Base-by-base conservation (phyloP, 1,139 yeast species). In the Taphrina populina region DNA sequence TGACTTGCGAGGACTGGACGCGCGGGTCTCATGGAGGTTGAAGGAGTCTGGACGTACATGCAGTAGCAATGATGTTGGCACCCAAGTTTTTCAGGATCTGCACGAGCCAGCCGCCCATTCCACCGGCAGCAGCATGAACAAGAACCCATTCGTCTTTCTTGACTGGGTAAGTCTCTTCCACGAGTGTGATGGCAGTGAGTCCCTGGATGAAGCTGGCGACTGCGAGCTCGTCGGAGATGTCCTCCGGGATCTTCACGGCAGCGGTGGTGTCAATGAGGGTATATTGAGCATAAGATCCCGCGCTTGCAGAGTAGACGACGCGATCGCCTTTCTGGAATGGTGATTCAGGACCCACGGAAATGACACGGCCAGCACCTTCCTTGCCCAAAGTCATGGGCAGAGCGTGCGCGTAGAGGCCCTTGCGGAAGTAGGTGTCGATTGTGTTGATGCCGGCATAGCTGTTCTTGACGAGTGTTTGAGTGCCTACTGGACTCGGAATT, bases 51-150 rank as follows among this genome's bases (percentile, higher is more conserved):
- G 76, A 77, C 10, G 87, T 75, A 1, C 96, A 86, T 2, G 95
- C 92, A 36, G 86, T 74, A 2, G 94, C 96, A 70, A 90, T 88
- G 47, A 82, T 90, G 60, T 79, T 81, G 2, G 88, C 96, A 23
- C 95, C 95, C 52, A 73, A 73, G 24, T 69, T 70, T 30, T 75
- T 67, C 53, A 82, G 71, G 69, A 88, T 71, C 69, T 88, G 96
- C 41, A 76, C 75, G 56, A 87, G 69, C 13, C 86, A 63, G 54
- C 79, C 75, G 1, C 96, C 96, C 52, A 86, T 92, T 58, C 96
- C 96, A 51, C 96, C 96, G 6, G 96, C 95, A 15, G 95, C 95
- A 1, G 96, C 96, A 75, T 90, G 88, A 32, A 87, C 82, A 54
- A 88, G 73, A 37, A 84, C 77, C 62, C 70, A 76, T 60, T 90